These are phyloP conservation scores for Rubia balearica DNA, from an alignment of 305 asterid genomes.

Conservation along the genomic window DNA sequence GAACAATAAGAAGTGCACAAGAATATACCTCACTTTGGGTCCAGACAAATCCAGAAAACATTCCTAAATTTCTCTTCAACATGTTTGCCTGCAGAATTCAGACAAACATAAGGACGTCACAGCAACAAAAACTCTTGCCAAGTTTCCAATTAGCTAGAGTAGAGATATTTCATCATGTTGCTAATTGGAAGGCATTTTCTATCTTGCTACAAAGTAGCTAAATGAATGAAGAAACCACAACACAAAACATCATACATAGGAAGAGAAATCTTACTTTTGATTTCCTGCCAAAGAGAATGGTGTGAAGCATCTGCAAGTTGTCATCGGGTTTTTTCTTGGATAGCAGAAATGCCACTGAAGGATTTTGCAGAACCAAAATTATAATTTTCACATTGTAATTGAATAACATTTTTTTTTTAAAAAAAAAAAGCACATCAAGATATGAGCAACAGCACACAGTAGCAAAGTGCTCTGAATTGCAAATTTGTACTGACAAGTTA, in stretches of 20 bases:
- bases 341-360: slow-evolving; percentile 86
- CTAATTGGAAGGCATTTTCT: neutral
- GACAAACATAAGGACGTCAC: neutral
- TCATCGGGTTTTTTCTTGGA: slow-evolving; percentile 93
- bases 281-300: slow-evolving; percentile 77
- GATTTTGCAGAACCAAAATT: slow-evolving; percentile 15
- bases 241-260: slow-evolving; percentile 2
- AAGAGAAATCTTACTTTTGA: slow-evolving; percentile 45
- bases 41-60: slow-evolving; percentile 95
- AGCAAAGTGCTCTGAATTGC: neutral
- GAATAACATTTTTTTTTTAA: neutral
- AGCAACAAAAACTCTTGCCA: neutral
- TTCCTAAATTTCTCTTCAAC: slow-evolving; percentile 80
- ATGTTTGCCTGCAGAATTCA: slow-evolving; percentile 46
- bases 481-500: neutral
- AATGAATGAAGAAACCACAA: neutral
- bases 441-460: neutral
- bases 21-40: slow-evolving; percentile 63
- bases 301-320: slow-evolving; percentile 73
- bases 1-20: neutral
- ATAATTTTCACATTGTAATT: neutral
- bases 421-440: neutral
- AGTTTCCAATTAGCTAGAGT: slow-evolving; percentile 1
- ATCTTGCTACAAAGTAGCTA: neutral
- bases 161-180: neutral